These are phyloP conservation scores for Eimeria acervulina DNA, from an alignment of 169 alveolate genomes.

Conservation along the genomic window DNA sequence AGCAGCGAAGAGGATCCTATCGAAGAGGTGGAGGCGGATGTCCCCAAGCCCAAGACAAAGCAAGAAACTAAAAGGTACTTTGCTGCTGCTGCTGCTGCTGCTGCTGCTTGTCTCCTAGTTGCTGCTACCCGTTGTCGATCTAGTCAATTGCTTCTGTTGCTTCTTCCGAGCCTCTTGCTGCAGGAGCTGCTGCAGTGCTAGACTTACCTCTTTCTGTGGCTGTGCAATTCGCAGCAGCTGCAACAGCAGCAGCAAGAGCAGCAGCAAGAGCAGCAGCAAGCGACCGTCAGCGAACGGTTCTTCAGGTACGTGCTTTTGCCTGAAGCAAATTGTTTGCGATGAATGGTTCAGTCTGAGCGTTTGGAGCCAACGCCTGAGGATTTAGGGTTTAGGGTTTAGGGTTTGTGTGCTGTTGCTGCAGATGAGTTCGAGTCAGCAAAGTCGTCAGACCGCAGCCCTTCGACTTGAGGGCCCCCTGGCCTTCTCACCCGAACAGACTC, in stretches of 20 bases:
- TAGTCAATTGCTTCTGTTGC: neutral
- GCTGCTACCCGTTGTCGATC: neutral
- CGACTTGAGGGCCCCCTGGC: neutral
- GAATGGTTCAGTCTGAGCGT: neutral
- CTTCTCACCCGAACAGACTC: too few relatives aligned
- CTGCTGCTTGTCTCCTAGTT: neutral
- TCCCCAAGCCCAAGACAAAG: neutral
- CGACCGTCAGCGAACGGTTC: neutral
- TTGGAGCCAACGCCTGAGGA: neutral
- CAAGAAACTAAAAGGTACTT: neutral
- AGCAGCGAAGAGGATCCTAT: slow-evolving; percentile 31
- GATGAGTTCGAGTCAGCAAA: slow-evolving; percentile 50
- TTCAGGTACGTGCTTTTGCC: neutral
- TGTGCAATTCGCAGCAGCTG: neutral
- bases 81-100: neutral
- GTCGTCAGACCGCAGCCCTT: slow-evolving; percentile 30
- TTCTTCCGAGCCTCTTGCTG: neutral
- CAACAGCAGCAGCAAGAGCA: neutral
- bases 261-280: slow-evolving; percentile 12
- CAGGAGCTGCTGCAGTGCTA: neutral
- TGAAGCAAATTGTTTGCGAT: neutral
- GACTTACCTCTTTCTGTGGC: neutral
- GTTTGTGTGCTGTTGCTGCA: slow-evolving; percentile 6
- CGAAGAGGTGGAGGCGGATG: slow-evolving; percentile 6
- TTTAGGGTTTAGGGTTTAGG: slow-evolving; percentile 45